A percentile compares a stretch with the other conserved stretches of the same genome.
These are phyloP conservation scores for Neopestalotiopsis clavispora DNA, from an alignment of 2,329 filamentous ascomycete species.

Conservation along the genomic window DNA sequence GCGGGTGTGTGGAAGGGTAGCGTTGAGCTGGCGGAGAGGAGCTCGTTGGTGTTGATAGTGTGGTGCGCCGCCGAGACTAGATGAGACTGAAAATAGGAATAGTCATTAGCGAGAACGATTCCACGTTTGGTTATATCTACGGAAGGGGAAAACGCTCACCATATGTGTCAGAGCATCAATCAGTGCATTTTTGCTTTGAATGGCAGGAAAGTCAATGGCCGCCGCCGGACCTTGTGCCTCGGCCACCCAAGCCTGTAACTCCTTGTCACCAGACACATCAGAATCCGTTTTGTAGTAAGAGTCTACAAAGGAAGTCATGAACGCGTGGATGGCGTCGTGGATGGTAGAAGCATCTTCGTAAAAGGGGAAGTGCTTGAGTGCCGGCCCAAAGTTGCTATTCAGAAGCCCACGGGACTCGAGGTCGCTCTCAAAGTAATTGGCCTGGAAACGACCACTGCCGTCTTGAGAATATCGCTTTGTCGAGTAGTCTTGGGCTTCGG, in stretches of 20 bases:
- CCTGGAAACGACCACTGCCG: conserved; percentile 37
- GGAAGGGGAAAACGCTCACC: background rate
- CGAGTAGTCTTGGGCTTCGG: conserved; percentile 33
- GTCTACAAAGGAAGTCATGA: conserved; percentile 46
- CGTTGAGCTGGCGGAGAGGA: conserved; percentile 38
- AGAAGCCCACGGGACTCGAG: conserved; percentile 46
- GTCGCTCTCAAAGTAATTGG: conserved; percentile 44
- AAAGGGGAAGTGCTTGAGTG: conserved; percentile 47
- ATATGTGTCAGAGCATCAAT: conserved; percentile 10
- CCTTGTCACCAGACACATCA: conserved; percentile 40
- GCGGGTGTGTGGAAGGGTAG: conserved; percentile 48
- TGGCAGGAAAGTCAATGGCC: conserved; percentile 47
- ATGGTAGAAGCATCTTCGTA: conserved; percentile 47
- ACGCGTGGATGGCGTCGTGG: conserved; percentile 38
- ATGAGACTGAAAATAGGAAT: conserved; percentile 33
- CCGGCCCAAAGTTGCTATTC: conserved; percentile 37
- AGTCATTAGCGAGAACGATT: too few species aligned
- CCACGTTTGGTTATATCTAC: too few species aligned
- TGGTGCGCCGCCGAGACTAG: conserved; percentile 44
- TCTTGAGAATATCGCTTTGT: conserved; percentile 33
- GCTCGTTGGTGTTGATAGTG: conserved; percentile 46
- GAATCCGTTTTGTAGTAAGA: conserved; percentile 46
- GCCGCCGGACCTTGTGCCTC: conserved; percentile 44
- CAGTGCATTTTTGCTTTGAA: conserved; percentile 25
- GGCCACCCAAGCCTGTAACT: conserved; percentile 49